Conservation (phyloP, 1,284 basidiomycete species). For the Cyathus olla region DNA sequence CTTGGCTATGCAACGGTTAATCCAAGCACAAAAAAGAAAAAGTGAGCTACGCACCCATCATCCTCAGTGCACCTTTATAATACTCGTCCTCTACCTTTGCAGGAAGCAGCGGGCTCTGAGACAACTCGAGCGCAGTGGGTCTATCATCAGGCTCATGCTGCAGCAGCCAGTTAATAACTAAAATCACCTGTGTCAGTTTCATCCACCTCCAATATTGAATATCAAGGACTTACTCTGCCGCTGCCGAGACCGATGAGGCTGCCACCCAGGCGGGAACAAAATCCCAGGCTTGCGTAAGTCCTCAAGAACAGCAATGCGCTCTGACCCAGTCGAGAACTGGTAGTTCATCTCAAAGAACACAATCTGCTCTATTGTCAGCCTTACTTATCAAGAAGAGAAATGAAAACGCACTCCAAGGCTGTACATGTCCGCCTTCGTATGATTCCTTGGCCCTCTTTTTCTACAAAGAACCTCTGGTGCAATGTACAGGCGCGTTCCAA, state of each 20-base stretch:
- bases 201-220: slow-evolving; percentile 1
- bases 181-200: neutral
- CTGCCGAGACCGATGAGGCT: slow-evolving; percentile 69
- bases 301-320: slow-evolving; percentile 88
- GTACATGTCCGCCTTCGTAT: slow-evolving; percentile 95
- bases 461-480: slow-evolving; percentile 87
- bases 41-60: slow-evolving; percentile 69
- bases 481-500: slow-evolving; percentile 94
- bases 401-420: slow-evolving; percentile 80
- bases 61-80: slow-evolving; percentile 81
- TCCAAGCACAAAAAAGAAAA: no score
- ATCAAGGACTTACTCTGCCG: slow-evolving; percentile 67
- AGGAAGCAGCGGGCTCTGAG: slow-evolving; percentile 84
- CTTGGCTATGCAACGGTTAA: slow-evolving; percentile 70
- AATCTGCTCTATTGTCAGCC: slow-evolving; percentile 59
- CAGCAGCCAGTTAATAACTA: slow-evolving; percentile 86
- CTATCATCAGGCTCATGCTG: slow-evolving; percentile 88
- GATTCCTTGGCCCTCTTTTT: slow-evolving; percentile 72
- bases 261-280: slow-evolving; percentile 85
- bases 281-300: slow-evolving; percentile 81
- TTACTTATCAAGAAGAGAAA: slow-evolving; percentile 1
- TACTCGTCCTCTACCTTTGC: slow-evolving; percentile 86
- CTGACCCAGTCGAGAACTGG: slow-evolving; percentile 87
- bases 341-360: slow-evolving; percentile 99
- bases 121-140: slow-evolving; percentile 88